Percentiles rank a stretch among this genome's conserved stretches.
These are phyloP conservation scores for Metschnikowia cubensis DNA, from an alignment of 805 yeast genomes.

Conservation along the genomic window DNA sequence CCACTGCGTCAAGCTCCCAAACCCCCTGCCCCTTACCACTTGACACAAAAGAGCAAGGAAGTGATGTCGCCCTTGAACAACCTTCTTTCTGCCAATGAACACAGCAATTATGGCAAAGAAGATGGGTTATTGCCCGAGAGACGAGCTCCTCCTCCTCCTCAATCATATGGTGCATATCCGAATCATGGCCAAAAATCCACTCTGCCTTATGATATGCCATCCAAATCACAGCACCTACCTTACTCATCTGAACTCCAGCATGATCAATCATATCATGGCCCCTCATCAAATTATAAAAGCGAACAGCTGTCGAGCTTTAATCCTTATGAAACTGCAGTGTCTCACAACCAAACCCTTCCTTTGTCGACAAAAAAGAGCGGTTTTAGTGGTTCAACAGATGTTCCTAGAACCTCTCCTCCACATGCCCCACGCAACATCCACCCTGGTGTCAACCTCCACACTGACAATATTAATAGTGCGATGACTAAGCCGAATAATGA, in stretches of 20 bases:
- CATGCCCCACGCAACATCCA: slow-evolving; percentile 26
- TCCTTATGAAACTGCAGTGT: slow-evolving; percentile 7
- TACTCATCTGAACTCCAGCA: background rate
- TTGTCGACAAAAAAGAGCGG: slow-evolving; percentile 17
- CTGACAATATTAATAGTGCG: slow-evolving; percentile 23
- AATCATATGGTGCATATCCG: background rate
- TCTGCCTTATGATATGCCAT: slow-evolving; percentile 4
- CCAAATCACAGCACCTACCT: background rate
- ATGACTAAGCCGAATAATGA: slow-evolving; percentile 15
- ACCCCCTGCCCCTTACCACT: slow-evolving; percentile 42
- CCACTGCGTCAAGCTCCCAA: slow-evolving; percentile 42
- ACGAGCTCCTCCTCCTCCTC: slow-evolving; percentile 56
- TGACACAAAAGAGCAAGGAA: slow-evolving; percentile 18
- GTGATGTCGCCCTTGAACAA: slow-evolving; percentile 31
- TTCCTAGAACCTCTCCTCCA: slow-evolving; percentile 26
- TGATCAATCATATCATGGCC: background rate
- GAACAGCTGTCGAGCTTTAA: background rate
- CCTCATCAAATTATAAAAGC: background rate
- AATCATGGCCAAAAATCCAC: background rate
- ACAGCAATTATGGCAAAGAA: slow-evolving; percentile 10
- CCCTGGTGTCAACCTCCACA: slow-evolving; percentile 33
- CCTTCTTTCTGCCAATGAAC: slow-evolving; percentile 23
- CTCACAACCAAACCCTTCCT: slow-evolving; percentile 16
- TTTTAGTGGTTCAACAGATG: slow-evolving; percentile 23
- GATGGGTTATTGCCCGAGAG: slow-evolving; percentile 45